phyloP scores from a whole-genome alignment of 495 filamentous ascomycete genomes.

The Pyrenula massariospora region DNA sequence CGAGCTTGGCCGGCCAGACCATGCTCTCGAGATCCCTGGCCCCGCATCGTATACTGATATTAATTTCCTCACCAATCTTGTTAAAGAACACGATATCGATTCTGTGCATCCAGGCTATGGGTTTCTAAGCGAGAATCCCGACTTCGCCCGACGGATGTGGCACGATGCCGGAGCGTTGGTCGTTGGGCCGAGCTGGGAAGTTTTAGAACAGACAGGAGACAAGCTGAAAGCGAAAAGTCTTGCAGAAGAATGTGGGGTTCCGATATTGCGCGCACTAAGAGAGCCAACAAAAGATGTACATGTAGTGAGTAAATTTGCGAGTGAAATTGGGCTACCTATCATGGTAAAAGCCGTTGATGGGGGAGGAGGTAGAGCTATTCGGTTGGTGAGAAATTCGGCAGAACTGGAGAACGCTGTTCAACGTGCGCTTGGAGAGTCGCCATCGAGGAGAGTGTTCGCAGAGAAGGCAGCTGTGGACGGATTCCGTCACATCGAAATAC shows the following conservation, averaged over 20 bases:
- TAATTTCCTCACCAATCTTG: constrained; percentile 28
- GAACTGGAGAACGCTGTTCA: constrained; percentile 30
- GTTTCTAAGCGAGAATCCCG: constrained; percentile 47
- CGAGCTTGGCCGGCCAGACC: constrained; percentile 28
- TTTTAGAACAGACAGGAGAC: constrained; percentile 39
- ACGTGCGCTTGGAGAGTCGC: constrained; percentile 34
- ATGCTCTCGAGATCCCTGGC: constrained; percentile 35
- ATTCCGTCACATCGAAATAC: constrained; percentile 46
- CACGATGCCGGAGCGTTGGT: constrained; percentile 34
- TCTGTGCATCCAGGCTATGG: constrained; percentile 52
- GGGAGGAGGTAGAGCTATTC: constrained; percentile 39
- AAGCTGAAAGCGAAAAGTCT: constrained; percentile 45
- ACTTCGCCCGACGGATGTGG: constrained; percentile 40
- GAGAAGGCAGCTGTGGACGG: constrained; percentile 38
- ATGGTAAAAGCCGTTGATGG: constrained; percentile 46
- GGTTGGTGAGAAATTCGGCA: constrained; percentile 21
- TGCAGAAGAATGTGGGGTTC: constrained; percentile 40
- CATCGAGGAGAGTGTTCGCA: constrained; percentile 39
- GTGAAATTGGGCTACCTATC: constrained; percentile 36
- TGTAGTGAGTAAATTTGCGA: constrained; percentile 30
- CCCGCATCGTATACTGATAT: constrained; percentile 41
- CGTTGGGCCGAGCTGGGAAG: constrained; percentile 41
- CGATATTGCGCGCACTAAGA: constrained; percentile 37
- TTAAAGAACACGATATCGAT: constrained; percentile 37
- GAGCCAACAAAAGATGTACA: constrained; percentile 25